Evolutionary conservation across 2,329 filamentous ascomycete species (phyloP).

Genomic region (Diaporthe citrichinensis): DNA sequence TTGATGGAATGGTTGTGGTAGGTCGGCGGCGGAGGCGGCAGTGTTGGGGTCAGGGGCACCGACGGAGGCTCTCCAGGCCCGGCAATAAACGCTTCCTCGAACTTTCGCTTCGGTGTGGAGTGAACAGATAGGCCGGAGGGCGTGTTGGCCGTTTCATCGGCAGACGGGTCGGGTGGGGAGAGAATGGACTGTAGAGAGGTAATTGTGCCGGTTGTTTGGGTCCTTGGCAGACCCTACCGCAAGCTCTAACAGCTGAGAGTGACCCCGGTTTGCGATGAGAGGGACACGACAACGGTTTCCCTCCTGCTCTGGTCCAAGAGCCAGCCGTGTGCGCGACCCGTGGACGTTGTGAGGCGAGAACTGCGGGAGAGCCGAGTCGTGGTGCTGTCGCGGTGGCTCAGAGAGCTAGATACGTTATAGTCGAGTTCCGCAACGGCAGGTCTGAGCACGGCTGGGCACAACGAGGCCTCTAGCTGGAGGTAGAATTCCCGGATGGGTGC

Average conservation of each 20-base stretch:
- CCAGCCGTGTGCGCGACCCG: slow-evolving; percentile 34
- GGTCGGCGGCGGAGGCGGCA: slow-evolving; percentile 47
- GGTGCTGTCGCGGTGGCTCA: slow-evolving; percentile 32
- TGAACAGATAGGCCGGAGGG: slow-evolving; percentile 46
- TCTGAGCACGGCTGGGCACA: slow-evolving; percentile 3
- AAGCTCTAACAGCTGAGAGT: slow-evolving; percentile 37
- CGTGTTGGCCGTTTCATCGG: slow-evolving; percentile 53
- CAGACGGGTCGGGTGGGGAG: slow-evolving; percentile 60
- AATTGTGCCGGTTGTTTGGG: slow-evolving; percentile 62
- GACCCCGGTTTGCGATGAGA: slow-evolving; percentile 37
- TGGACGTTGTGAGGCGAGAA: slow-evolving; percentile 32
- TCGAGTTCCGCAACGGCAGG: slow-evolving; percentile 24
- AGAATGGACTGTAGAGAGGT: slow-evolving; percentile 66
- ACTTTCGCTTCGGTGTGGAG: slow-evolving; percentile 54
- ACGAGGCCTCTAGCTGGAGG: slow-evolving; percentile 36
- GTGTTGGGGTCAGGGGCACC: slow-evolving; percentile 47
- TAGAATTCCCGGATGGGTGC: slow-evolving; percentile 37
- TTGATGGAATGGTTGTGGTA: slow-evolving; percentile 41
- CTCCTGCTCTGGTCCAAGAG: slow-evolving; percentile 31
- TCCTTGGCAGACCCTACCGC: slow-evolving; percentile 54
- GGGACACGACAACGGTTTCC: slow-evolving; percentile 30
- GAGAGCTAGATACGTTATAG: slow-evolving; percentile 26
- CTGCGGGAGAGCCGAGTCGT: slow-evolving; percentile 18
- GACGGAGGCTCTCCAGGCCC: slow-evolving; percentile 47
- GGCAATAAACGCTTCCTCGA: slow-evolving; percentile 53